Evolutionary conservation across 2,329 filamentous ascomycete species (phyloP).

Genomic region (Xylariaceae sp.): DNA sequence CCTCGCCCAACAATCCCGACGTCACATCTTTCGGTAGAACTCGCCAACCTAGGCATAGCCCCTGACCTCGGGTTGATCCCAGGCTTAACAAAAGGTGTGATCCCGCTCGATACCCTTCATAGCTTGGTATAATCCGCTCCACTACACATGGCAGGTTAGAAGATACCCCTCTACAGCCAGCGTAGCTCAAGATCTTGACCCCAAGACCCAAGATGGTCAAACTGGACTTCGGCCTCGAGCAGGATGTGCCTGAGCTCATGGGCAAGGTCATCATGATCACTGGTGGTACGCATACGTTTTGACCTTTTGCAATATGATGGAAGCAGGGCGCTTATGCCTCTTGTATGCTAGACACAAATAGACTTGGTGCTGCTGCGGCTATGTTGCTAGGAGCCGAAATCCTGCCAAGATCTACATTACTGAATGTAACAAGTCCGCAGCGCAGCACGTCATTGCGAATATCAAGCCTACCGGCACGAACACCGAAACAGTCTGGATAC

Average conservation of each 20-base stretch:
- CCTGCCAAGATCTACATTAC: conserved; percentile 34
- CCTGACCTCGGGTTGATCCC: too few relatives aligned
- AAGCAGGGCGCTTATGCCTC: not conserved
- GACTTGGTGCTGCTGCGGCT: conserved; percentile 22
- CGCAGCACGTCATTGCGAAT: conserved; percentile 22
- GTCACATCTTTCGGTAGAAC: too few relatives aligned
- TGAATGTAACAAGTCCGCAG: conserved; percentile 31
- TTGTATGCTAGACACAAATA: conserved; percentile 24
- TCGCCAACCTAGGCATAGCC: too few relatives aligned
- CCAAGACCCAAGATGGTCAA: not conserved
- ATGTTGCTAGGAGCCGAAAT: conserved; percentile 24
- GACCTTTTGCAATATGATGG: not conserved
- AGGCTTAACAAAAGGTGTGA: too few relatives aligned
- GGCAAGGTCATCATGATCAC: conserved; percentile 16
- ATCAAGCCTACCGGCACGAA: not conserved
- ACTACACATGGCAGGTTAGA: too few relatives aligned
- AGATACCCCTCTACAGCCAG: too few relatives aligned
- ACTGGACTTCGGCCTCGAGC: not conserved
- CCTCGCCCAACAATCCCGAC: too few relatives aligned
- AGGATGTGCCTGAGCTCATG: conserved; percentile 8
- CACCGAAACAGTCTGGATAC: conserved; percentile 18
- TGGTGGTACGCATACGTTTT: not conserved
- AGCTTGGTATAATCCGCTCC: too few relatives aligned
- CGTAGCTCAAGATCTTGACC: too few relatives aligned
- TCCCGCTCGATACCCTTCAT: too few relatives aligned